Base-by-base conservation (phyloP, 352 stramenopile genomes). In the Globisporangium nunn region DNA sequence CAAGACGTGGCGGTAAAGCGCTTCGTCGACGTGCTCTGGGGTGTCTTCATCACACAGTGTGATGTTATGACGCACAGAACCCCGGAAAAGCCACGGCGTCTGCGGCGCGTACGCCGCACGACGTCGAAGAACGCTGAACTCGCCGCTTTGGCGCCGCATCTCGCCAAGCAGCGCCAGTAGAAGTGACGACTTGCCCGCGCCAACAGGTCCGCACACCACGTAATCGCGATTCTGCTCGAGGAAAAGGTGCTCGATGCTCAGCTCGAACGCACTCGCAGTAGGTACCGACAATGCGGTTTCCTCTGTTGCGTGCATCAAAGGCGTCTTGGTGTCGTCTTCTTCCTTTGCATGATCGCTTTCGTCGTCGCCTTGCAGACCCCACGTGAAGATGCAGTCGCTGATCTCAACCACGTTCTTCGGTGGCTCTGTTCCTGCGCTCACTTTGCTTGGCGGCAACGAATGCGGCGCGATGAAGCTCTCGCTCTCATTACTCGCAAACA, bases 131-230 rank as follows among this genome's bases (percentile, higher is more conserved):
- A 79, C 18, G 30, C 49, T 18, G 6, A 78, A 56, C 6, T 43
- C 31, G 39, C 74, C 74, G 8, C 51, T 57, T n/a, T 62, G 56
- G 45, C 58, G 71, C 29, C 88, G 80, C 82, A 99, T 98, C 68
- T 99, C 97, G 8, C 96, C 96, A 1, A 99, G 65, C 48, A 99
- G 69, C 4, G 93, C 91, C 5, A 93, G 81, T 15, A 99, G 68
- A 1, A 99, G 80, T 0, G 91, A 98, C 29, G 86, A 97, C 66
- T 99, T 99, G 2, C 97, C 96, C 14, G 76, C 82, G 1, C 96
- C 97, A 2, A 99, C 94, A 2, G 76, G 69, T 1, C 97, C 97
- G 49, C 75, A 88, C 0, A 97, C 70, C 10, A 92, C 63, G 54
- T 85, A 88, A 1, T 69, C 76, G 2, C 62, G 63, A 44, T 70